These are phyloP conservation scores for Balansia obtecta DNA, from an alignment of 2,329 filamentous ascomycete species.

Conservation along the genomic window DNA sequence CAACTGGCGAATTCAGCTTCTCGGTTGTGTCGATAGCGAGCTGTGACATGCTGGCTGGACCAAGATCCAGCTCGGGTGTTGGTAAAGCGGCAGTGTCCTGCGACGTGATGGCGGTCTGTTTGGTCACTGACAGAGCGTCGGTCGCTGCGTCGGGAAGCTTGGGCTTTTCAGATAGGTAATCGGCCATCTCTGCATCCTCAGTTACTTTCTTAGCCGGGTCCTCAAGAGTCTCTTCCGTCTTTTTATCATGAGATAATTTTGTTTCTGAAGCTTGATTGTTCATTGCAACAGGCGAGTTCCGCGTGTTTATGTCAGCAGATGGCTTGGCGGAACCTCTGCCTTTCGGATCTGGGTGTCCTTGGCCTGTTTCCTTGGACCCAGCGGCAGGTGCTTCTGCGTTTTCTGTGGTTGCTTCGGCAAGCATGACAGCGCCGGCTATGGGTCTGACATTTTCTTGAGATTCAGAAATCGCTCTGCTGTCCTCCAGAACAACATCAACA, in stretches of 20 bases:
- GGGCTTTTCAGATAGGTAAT: constrained; percentile 10
- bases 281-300: not conserved
- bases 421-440: not conserved
- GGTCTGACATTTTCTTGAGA: constrained; percentile 1
- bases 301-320: constrained; percentile 3
- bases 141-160: constrained; percentile 10
- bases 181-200: constrained; percentile 16
- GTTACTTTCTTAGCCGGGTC: not conserved
- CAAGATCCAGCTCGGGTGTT: constrained; percentile 22
- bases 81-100: constrained; percentile 13
- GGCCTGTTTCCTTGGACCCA: not conserved
- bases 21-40: constrained; percentile 25
- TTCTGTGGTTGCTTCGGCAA: not conserved
- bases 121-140: constrained; percentile 2
- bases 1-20: constrained; percentile 14
- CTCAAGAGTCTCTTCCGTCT: not conserved
- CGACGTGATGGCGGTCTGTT: constrained; percentile 6
- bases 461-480: not conserved
- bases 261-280: not conserved
- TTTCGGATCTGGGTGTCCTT: not conserved
- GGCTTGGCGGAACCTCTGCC: not conserved
- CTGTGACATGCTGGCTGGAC: constrained; percentile 25
- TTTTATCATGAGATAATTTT: not conserved
- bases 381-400: not conserved
- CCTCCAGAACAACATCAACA: not conserved